phyloP scores from a whole-genome alignment of 2,329 filamentous ascomycete species.

The Aspergillus viridinutans region DNA sequence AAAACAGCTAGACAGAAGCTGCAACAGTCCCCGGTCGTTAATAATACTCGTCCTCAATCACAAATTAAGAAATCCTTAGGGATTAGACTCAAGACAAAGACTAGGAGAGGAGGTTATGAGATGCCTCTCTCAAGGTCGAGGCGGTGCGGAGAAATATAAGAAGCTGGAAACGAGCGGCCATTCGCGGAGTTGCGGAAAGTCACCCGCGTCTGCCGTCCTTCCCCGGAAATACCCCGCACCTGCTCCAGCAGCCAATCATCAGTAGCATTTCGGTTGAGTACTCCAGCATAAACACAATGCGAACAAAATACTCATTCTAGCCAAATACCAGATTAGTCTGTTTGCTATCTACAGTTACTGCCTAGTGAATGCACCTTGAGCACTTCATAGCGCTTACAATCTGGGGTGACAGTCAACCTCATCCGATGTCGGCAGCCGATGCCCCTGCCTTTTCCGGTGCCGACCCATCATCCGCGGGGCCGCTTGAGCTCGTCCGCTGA shows the following conservation, averaged over 20 bases:
- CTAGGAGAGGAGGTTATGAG: neutral
- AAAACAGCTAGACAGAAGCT: neutral
- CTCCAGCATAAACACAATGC: neutral
- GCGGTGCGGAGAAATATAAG: constrained; percentile 1
- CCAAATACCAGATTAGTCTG: neutral
- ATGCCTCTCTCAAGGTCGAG: neutral
- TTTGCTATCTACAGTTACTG: neutral
- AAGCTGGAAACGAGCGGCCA: constrained; percentile 5
- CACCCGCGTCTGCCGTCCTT: constrained; percentile 6
- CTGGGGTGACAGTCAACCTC: constrained; percentile 8
- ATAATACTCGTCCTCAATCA: neutral
- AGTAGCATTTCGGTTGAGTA: neutral
- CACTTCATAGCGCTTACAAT: neutral
- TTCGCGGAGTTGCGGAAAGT: constrained; percentile 20
- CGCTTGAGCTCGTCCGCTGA: constrained; percentile 3
- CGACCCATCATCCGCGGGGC: constrained; percentile 18
- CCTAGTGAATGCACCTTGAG: neutral
- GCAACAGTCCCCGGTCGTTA: neutral
- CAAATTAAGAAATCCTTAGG: neutral
- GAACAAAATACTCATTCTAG: neutral
- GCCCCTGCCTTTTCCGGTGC: constrained; percentile 10
- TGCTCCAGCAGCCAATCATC: neutral
- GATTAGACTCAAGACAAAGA: neutral
- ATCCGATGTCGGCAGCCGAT: constrained; percentile 15
- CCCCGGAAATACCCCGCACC: constrained; percentile 17